Evolutionary conservation across 129 eudicot species (phyloP).

Genomic region (Calendula officinalis): DNA sequence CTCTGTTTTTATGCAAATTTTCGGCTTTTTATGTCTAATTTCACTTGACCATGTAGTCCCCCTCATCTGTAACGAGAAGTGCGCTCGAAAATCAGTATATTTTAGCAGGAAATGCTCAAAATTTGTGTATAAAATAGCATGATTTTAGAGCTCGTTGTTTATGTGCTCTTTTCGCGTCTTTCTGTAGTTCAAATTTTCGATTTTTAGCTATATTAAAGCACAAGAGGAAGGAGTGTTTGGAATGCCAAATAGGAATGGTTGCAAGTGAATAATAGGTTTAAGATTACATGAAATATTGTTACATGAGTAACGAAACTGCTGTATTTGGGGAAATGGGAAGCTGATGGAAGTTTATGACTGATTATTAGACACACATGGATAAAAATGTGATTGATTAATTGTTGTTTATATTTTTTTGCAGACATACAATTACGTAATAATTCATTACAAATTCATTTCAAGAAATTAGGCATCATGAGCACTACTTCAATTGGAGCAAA

Average conservation of each 20-base stretch:
- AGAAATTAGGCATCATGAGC: slow-evolving; percentile 33
- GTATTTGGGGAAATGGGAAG: too few relatives aligned
- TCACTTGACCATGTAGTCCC: too few relatives aligned
- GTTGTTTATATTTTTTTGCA: not conserved
- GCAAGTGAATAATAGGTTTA: not conserved
- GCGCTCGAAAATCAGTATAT: not conserved
- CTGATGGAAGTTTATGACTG: too few relatives aligned
- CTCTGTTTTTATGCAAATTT: too few relatives aligned
- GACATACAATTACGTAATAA: slow-evolving; percentile 4
- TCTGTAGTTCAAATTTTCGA: not conserved
- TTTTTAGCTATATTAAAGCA: not conserved
- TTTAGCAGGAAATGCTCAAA: too few relatives aligned
- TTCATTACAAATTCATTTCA: not conserved
- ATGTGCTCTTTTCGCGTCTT: not conserved
- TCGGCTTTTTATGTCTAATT: too few relatives aligned
- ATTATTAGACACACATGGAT: too few relatives aligned
- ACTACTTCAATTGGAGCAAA: slow-evolving; percentile 35
- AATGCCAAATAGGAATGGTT: not conserved
- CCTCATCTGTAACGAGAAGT: too few relatives aligned
- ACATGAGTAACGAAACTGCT: too few relatives aligned
- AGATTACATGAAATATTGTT: too few relatives aligned
- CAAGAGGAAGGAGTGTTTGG: not conserved
- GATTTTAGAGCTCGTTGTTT: not conserved
- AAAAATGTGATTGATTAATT: not conserved
- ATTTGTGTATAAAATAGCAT: not conserved